Percentiles rank a stretch among this genome's conserved stretches.
Conservation (phyloP, 2,329 filamentous ascomycete species). For the Neonectria sp. region DNA sequence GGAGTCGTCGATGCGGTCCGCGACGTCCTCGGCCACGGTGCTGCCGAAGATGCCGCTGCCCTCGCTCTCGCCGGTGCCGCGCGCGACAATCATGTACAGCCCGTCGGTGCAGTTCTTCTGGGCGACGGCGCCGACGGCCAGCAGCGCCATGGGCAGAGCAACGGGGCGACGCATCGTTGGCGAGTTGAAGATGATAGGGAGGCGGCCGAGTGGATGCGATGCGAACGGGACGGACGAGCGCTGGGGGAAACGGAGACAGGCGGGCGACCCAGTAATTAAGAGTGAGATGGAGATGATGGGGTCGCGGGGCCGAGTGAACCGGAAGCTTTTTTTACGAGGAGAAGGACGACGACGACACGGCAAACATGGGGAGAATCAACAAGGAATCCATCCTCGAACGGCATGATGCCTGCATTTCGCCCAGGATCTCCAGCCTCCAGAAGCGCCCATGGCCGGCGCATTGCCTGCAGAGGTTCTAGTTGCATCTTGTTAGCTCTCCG, state of each 20-base stretch:
- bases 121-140: constrained; percentile 41
- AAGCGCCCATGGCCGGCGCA: neutral
- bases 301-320: neutral
- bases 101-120: constrained; percentile 52
- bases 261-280: neutral
- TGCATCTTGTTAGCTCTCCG: neutral
- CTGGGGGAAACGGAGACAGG: neutral
- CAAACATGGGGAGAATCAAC: neutral
- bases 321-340: neutral
- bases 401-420: neutral
- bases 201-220: too few relatives aligned
- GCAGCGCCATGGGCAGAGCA: constrained; percentile 41
- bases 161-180: constrained; percentile 37
- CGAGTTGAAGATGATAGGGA: neutral
- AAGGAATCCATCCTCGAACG: neutral
- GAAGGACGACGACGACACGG: neutral
- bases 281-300: neutral
- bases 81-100: constrained; percentile 58
- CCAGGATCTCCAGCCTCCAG: neutral
- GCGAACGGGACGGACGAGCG: neutral
- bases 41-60: constrained; percentile 55
- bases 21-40: constrained; percentile 51
- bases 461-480: constrained; percentile 1
- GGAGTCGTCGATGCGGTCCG: constrained; percentile 52
- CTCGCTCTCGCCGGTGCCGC: constrained; percentile 54